Conservation (phyloP, 2,329 filamentous ascomycete genomes). For the Chalaropsis thielavioides region DNA sequence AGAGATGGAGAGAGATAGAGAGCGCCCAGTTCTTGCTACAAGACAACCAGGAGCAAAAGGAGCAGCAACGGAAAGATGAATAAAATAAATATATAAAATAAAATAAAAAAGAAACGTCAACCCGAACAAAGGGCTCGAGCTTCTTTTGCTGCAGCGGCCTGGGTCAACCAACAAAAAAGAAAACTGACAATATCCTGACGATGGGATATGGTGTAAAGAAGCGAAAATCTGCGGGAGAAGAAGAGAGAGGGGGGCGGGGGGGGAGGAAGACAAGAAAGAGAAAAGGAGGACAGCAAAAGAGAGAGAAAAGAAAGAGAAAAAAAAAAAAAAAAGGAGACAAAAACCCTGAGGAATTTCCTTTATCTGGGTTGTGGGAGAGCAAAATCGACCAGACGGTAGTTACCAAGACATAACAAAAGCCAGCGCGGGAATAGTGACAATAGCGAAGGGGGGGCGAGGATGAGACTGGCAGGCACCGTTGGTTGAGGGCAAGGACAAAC, state of each 20-base stretch:
- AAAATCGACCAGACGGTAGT: no score
- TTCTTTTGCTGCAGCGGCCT: not conserved
- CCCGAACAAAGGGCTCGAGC: not conserved
- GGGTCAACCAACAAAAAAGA: not conserved
- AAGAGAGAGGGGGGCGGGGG: not conserved
- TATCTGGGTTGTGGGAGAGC: no score
- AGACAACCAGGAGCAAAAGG: not conserved
- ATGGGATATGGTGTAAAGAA: not conserved
- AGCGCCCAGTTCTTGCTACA: no score
- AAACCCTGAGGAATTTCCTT: no score
- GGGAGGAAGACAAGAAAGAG: not conserved
- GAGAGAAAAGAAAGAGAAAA: not conserved
- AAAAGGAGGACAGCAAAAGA: not conserved
- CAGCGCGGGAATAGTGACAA: not conserved
- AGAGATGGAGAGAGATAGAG: not conserved
- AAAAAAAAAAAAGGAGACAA: not conserved
- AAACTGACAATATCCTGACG: not conserved
- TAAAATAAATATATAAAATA: not conserved
- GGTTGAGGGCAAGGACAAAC: not conserved
- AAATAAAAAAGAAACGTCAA: not conserved
- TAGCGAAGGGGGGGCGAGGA: not conserved
- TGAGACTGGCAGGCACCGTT: not conserved
- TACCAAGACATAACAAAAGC: no score
- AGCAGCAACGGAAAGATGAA: not conserved
- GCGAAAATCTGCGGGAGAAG: not conserved